Percentiles rank a stretch among this genome's conserved stretches.
phyloP scores from a whole-genome alignment of 139 green algal species.

The Zygnema cylindricum region DNA sequence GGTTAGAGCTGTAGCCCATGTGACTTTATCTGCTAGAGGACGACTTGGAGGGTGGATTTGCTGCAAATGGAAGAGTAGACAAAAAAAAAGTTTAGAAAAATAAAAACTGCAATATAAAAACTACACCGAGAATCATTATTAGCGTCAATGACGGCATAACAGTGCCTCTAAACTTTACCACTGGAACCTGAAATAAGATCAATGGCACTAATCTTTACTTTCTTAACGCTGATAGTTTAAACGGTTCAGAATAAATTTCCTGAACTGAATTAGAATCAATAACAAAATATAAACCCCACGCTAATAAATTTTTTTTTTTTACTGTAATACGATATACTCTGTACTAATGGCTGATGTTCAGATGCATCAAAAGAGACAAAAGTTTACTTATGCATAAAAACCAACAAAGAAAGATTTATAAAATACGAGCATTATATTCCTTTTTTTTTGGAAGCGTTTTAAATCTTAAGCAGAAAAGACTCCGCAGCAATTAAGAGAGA shows the following conservation, averaged over 20 bases:
- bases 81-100: background rate
- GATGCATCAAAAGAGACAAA: background rate
- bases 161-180: too few species aligned
- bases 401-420: background rate
- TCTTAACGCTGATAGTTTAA: too few species aligned
- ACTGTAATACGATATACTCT: background rate
- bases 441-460: conserved; percentile 10
- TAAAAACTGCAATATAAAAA: background rate
- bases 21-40: conserved; percentile 19
- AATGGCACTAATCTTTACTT: too few species aligned
- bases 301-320: too few species aligned
- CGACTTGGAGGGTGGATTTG: conserved; percentile 29
- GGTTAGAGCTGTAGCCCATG: conserved; percentile 31
- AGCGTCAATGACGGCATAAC: too few species aligned
- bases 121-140: too few species aligned
- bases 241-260: too few species aligned
- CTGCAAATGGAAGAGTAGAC: conserved; percentile 7
- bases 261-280: too few species aligned
- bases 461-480: too few species aligned
- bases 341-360: background rate
- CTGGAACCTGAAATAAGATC: too few species aligned
- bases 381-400: background rate
- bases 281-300: too few species aligned
- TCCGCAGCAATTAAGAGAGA: too few species aligned
- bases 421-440: background rate